Evolutionary conservation across 2,329 filamentous ascomycete genomes (phyloP).

Genomic region (Gliomastix tumulicola): DNA sequence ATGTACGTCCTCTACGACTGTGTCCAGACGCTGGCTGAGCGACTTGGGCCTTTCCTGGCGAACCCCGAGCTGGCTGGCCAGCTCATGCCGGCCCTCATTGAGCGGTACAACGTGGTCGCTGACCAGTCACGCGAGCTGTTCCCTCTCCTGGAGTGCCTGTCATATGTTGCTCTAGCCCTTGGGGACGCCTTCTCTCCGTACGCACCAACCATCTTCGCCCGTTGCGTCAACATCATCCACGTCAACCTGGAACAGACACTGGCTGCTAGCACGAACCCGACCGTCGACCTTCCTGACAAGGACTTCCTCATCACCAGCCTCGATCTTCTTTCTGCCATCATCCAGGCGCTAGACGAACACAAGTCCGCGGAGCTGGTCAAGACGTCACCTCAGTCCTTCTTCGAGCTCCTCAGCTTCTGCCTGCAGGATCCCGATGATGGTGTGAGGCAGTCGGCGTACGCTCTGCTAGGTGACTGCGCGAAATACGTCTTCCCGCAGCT

Average conservation of each 20-base stretch:
- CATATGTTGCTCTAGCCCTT: constrained; percentile 85
- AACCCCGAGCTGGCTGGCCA: constrained; percentile 72
- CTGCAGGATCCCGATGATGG: constrained; percentile 89
- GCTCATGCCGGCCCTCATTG: constrained; percentile 88
- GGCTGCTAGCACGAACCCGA: constrained; percentile 59
- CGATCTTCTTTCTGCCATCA: constrained; percentile 85
- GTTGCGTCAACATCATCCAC: constrained; percentile 88
- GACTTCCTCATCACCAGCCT: constrained; percentile 95
- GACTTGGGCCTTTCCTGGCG: constrained; percentile 77
- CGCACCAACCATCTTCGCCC: constrained; percentile 75
- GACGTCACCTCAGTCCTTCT: constrained; percentile 74
- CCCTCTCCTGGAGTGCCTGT: constrained; percentile 90
- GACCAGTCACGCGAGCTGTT: constrained; percentile 93
- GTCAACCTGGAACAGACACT: constrained; percentile 79
- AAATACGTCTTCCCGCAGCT: constrained; percentile 85
- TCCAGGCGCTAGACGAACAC: constrained; percentile 73
- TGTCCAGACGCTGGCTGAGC: constrained; percentile 91
- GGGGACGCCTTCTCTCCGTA: constrained; percentile 78
- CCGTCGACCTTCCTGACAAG: constrained; percentile 78
- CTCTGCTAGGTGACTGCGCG: constrained; percentile 87
- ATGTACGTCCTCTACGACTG: constrained; percentile 99
- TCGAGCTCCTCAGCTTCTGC: constrained; percentile 83
- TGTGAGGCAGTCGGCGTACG: constrained; percentile 93
- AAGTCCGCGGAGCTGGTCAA: constrained; percentile 73
- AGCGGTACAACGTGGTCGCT: constrained; percentile 77